Conservation (phyloP, 768 basidiomycete species). For the Pisolithus tinctorius region DNA sequence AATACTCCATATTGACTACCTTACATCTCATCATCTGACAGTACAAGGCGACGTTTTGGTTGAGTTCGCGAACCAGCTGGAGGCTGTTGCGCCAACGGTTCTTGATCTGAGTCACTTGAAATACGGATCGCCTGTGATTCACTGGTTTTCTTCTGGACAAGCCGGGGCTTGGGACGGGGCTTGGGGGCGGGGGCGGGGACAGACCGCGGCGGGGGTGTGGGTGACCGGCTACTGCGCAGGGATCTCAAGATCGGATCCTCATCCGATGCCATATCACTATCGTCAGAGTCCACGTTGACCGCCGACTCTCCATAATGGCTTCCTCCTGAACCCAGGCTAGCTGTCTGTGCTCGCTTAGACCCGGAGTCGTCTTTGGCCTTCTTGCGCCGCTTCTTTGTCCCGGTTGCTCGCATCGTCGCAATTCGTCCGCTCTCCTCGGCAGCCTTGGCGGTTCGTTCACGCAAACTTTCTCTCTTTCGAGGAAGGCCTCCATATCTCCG, state of each 20-base stretch:
- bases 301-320: conserved; percentile 10
- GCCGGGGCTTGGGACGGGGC: conserved; percentile 32
- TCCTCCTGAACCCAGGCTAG: conserved; percentile 2
- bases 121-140: conserved; percentile 11
- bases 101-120: conserved; percentile 18
- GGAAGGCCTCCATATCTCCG: conserved; percentile 76
- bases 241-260: conserved; percentile 19
- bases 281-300: conserved; percentile 14
- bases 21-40: conserved; percentile 35
- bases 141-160: conserved; percentile 29
- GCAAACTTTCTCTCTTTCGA: conserved; percentile 63
- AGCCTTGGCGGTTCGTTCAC: conserved; percentile 45
- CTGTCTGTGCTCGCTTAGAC: conserved; percentile 31
- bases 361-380: conserved; percentile 38
- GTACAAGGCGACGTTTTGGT: conserved; percentile 26
- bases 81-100: conserved; percentile 1
- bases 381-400: conserved; percentile 54
- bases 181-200: conserved; percentile 10
- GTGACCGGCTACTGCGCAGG: conserved; percentile 21
- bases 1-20: background rate
- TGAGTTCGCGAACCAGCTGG: conserved; percentile 8
- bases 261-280: conserved; percentile 9
- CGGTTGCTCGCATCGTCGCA: conserved; percentile 38
- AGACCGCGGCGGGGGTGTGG: conserved; percentile 13
- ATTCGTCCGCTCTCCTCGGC: conserved; percentile 38